A percentile compares a stretch with the other conserved stretches of the same genome.
These are phyloP conservation scores for Naematelia encephala DNA, from an alignment of 768 basidiomycete species.

Conservation along the genomic window DNA sequence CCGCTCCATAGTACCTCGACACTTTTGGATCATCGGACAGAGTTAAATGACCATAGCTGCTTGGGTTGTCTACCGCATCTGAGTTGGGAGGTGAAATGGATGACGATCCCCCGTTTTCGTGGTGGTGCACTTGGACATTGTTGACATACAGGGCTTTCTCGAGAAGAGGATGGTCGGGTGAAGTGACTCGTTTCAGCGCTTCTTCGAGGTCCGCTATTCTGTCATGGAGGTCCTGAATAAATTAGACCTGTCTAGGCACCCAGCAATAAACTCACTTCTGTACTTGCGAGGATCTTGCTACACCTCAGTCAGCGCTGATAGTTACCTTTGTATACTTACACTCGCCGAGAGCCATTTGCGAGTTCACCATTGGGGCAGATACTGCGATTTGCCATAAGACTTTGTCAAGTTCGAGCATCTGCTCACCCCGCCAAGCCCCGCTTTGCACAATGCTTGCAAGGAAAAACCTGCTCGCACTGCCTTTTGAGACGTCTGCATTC, in stretches of 20 bases:
- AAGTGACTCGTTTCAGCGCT: background rate
- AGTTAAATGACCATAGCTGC: conserved; percentile 15
- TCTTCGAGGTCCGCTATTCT: conserved; percentile 10
- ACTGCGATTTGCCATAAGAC: background rate
- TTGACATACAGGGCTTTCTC: background rate
- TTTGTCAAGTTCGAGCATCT: background rate
- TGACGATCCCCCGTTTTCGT: background rate
- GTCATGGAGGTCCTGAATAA: conserved; percentile 5
- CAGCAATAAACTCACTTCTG: conserved; percentile 11
- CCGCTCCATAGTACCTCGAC: conserved; percentile 26
- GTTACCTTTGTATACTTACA: background rate
- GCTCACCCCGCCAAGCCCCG: conserved; percentile 4
- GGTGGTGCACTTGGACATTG: background rate
- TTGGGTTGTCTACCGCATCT: conserved; percentile 3
- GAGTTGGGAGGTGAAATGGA: background rate
- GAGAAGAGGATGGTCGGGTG: background rate
- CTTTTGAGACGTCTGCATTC: conserved; percentile 11
- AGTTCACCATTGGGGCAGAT: conserved; percentile 10
- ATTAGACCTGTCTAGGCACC: background rate
- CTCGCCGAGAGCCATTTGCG: background rate
- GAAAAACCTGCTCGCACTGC: conserved; percentile 4
- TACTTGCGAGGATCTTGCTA: conserved; percentile 17
- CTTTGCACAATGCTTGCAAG: conserved; percentile 5
- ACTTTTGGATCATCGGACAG: conserved; percentile 14
- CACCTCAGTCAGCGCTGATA: background rate